Evolutionary conservation across 768 basidiomycete genomes (phyloP).

Genomic region (Lentinula raphanica): DNA sequence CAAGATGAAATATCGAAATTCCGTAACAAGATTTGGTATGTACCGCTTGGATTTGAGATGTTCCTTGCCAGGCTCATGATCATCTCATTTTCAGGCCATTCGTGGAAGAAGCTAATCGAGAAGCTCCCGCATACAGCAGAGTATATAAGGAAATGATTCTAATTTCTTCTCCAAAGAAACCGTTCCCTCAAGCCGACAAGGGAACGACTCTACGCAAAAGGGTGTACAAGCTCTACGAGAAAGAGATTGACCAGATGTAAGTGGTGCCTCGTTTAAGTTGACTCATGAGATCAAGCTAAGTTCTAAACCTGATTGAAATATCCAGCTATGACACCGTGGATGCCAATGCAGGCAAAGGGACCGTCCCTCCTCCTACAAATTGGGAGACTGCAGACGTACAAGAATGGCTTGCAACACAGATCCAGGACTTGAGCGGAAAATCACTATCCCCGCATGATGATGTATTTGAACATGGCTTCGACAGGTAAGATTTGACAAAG

Average conservation of each 20-base stretch:
- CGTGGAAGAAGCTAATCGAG: conserved; percentile 37
- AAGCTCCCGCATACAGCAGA: conserved; percentile 34
- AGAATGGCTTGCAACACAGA: conserved; percentile 18
- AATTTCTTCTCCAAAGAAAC: conserved; percentile 33
- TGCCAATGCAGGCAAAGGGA: not conserved
- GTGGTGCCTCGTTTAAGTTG: not conserved
- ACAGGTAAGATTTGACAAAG: conserved; percentile 17
- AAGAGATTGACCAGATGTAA: conserved; percentile 36
- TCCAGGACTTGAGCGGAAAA: conserved; percentile 12
- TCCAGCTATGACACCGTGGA: conserved; percentile 1
- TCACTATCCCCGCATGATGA: conserved; percentile 7
- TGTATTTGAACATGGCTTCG: conserved; percentile 25
- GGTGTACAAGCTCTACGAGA: conserved; percentile 30
- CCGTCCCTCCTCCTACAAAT: conserved; percentile 15
- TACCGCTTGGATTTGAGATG: conserved; percentile 23
- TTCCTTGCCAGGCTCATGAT: too few species aligned
- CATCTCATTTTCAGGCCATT: conserved; percentile 21
- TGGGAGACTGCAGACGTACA: conserved; percentile 6
- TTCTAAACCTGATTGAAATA: too few species aligned
- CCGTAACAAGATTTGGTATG: conserved; percentile 24
- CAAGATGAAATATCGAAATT: conserved; percentile 16
- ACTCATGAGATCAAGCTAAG: not conserved
- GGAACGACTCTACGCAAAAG: conserved; percentile 39
- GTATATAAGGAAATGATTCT: conserved; percentile 52
- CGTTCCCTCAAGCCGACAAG: conserved; percentile 40